Conservation (phyloP, 1,284 basidiomycete species). For the Ganoderma sinense region DNA sequence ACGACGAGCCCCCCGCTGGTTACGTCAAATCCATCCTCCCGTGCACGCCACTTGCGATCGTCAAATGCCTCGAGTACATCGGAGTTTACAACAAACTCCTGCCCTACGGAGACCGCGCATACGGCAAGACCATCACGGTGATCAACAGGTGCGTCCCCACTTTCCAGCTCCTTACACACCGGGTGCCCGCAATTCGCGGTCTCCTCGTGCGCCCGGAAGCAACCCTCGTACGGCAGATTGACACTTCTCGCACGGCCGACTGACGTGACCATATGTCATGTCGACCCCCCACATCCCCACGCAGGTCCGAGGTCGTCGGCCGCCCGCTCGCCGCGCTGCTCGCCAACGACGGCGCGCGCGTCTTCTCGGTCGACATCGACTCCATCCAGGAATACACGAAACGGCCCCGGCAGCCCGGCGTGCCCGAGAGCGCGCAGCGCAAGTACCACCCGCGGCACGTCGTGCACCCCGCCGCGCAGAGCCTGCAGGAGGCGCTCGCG, state of each 20-base stretch:
- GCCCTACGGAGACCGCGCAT: conserved; percentile 93
- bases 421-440: conserved; percentile 40
- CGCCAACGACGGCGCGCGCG: conserved; percentile 94
- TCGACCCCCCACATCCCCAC: not conserved
- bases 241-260: not conserved
- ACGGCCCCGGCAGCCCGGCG: conserved; percentile 63
- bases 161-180: not conserved
- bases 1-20: conserved; percentile 77
- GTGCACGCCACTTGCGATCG: conserved; percentile 96
- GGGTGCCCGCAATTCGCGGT: not conserved
- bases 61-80: conserved; percentile 91
- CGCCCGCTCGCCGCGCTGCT: conserved; percentile 93
- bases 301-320: conserved; percentile 95
- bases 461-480: conserved; percentile 70
- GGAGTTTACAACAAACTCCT: conserved; percentile 94
- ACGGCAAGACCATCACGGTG: conserved; percentile 93
- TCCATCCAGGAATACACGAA: conserved; percentile 95
- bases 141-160: conserved; percentile 79
- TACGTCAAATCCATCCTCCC: conserved; percentile 95
- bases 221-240: not conserved
- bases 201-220: not conserved
- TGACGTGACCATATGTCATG: not conserved
- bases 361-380: conserved; percentile 95
- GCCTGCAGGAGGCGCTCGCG: conserved; percentile 80
- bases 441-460: conserved; percentile 87